Evolutionary conservation across 306 rosid species (phyloP).

Genomic region (Delonix regia): DNA sequence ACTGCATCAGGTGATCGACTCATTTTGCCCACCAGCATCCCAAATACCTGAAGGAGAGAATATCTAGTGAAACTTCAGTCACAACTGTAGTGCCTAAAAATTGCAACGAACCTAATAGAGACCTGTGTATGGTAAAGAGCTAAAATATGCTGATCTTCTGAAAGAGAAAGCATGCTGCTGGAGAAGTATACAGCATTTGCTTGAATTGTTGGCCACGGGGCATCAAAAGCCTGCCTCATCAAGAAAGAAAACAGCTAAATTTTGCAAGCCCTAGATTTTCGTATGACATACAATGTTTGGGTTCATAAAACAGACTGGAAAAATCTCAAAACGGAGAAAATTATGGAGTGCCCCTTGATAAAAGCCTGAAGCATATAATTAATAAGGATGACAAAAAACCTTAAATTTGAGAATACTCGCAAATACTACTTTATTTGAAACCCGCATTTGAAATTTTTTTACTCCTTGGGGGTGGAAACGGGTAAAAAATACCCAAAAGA

Average conservation of each 20-base stretch:
- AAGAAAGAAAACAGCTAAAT: conserved; percentile 37
- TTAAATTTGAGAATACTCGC: no score
- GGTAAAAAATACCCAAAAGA: no score
- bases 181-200: conserved; percentile 95
- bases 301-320: conserved; percentile 2
- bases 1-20: conserved; percentile 77
- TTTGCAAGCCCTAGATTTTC: conserved; percentile 22
- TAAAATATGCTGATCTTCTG: conserved; percentile 77
- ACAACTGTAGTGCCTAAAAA: conserved; percentile 21
- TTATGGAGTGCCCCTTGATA: conserved; percentile 18
- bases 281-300: not conserved
- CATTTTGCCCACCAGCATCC: conserved; percentile 74
- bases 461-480: no score
- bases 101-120: conserved; percentile 22
- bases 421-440: no score
- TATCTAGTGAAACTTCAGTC: conserved; percentile 26
- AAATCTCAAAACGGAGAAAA: conserved; percentile 1
- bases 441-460: no score
- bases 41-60: conserved; percentile 69
- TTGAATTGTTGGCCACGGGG: conserved; percentile 93
- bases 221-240: conserved; percentile 89
- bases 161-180: conserved; percentile 76
- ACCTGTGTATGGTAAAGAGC: conserved; percentile 81
- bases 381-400: not conserved
- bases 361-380: not conserved